Conservation (phyloP, 1,139 yeast species). For the Blastobotrys persicus region DNA sequence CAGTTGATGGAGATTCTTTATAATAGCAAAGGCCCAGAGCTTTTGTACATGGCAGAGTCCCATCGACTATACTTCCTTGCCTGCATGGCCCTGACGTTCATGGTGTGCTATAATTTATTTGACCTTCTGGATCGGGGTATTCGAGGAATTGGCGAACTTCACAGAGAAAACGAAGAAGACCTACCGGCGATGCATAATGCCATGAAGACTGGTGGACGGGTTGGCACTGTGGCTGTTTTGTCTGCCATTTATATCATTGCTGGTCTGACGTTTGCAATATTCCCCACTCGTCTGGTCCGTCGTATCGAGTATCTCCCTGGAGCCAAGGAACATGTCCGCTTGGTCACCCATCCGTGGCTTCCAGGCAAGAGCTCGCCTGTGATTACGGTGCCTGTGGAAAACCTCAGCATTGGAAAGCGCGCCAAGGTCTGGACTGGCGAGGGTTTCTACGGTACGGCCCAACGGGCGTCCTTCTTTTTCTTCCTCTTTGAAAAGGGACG, state of each 20-base stretch:
- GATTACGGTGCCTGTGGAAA: conserved; percentile 59
- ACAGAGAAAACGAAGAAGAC: conserved; percentile 52
- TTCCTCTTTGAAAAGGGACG: conserved; percentile 59
- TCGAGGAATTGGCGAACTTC: conserved; percentile 56
- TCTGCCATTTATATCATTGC: conserved; percentile 45
- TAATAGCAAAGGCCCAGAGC: conserved; percentile 60
- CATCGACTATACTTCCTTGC: conserved; percentile 72
- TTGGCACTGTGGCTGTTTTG: conserved; percentile 44
- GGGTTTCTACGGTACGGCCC: conserved; percentile 83
- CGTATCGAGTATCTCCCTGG: conserved; percentile 74
- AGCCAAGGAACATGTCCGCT: conserved; percentile 50
- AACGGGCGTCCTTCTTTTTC: conserved; percentile 70
- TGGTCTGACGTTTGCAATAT: conserved; percentile 43
- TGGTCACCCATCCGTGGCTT: conserved; percentile 70
- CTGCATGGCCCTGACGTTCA: conserved; percentile 66
- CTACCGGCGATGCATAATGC: conserved; percentile 39
- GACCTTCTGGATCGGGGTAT: conserved; percentile 58
- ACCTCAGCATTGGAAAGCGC: conserved; percentile 55
- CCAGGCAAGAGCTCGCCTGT: conserved; percentile 81
- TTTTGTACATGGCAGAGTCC: conserved; percentile 80
- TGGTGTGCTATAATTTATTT: conserved; percentile 64
- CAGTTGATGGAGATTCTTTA: conserved; percentile 64
- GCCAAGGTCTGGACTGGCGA: conserved; percentile 80
- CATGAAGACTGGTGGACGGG: conserved; percentile 38
- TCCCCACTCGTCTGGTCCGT: conserved; percentile 70